Percentiles rank a stretch among this genome's conserved stretches.
phyloP scores from a whole-genome alignment of 2,329 filamentous ascomycete genomes.

The Immersiporthe knoxdaviesiana region DNA sequence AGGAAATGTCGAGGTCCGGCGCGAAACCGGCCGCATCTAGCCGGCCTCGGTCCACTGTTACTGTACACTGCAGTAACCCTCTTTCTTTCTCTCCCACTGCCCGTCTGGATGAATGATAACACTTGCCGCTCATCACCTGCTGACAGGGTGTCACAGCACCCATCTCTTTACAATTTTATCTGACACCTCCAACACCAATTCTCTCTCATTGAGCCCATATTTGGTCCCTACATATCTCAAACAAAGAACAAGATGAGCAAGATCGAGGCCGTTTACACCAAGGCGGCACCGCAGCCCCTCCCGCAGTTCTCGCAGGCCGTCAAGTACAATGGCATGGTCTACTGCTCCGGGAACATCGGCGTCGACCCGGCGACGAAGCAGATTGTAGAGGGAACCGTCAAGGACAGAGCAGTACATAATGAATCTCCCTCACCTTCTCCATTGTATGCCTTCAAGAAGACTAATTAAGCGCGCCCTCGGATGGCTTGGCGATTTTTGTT shows the following conservation, averaged over 20 bases:
- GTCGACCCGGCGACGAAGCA: slow-evolving; percentile 58
- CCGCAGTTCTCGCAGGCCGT: slow-evolving; percentile 65
- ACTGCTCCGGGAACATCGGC: slow-evolving; percentile 68
- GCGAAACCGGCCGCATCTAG: background rate
- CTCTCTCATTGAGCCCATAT: background rate
- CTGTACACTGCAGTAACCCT: too few relatives aligned
- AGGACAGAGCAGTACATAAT: slow-evolving; percentile 47
- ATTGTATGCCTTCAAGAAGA: background rate
- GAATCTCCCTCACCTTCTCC: background rate
- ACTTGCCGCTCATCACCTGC: background rate
- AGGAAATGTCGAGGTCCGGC: background rate
- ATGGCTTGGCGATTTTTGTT: background rate
- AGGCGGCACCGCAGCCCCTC: slow-evolving; percentile 54
- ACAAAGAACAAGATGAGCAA: slow-evolving; percentile 17
- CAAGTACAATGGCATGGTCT: slow-evolving; percentile 68
- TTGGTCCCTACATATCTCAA: background rate
- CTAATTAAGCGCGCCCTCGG: background rate
- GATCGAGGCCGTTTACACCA: slow-evolving; percentile 45
- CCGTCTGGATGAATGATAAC: background rate
- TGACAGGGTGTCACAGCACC: background rate
- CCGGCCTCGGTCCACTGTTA: background rate
- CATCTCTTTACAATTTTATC: background rate
- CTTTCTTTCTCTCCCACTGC: background rate
- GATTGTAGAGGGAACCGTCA: slow-evolving; percentile 60
- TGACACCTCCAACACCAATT: background rate